Conservation (phyloP, 768 basidiomycete genomes). For the Rhizopogon rudus region DNA sequence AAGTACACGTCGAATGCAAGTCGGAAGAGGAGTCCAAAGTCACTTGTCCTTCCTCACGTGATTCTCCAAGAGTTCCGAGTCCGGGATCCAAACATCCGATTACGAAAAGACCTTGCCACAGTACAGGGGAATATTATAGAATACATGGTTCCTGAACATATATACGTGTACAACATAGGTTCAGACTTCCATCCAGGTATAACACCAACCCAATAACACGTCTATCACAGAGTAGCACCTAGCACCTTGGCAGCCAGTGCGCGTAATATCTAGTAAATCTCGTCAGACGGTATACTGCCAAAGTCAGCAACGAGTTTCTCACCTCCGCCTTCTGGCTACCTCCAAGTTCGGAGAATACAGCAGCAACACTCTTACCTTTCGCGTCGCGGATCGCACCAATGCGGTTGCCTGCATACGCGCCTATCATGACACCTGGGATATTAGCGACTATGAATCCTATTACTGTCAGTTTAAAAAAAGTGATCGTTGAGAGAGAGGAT, state of each 20-base stretch:
- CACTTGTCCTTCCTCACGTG: background rate
- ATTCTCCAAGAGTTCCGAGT: background rate
- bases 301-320: conserved; percentile 2
- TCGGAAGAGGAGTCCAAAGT: background rate
- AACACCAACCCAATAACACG: background rate
- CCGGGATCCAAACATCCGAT: too few relatives aligned
- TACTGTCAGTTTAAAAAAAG: conserved; percentile 28
- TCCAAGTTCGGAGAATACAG: conserved; percentile 77
- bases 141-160: background rate
- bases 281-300: background rate
- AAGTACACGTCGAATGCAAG: background rate
- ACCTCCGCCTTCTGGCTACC: conserved; percentile 87
- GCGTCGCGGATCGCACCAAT: conserved; percentile 89
- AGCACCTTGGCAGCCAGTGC: conserved; percentile 81
- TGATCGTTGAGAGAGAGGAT: conserved; percentile 26
- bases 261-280: conserved; percentile 57
- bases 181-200: background rate
- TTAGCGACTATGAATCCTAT: conserved; percentile 56
- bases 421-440: conserved; percentile 80
- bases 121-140: too few relatives aligned
- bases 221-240: conserved; percentile 47
- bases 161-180: background rate
- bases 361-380: conserved; percentile 89
- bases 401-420: conserved; percentile 85
- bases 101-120: too few relatives aligned